phyloP scores from a whole-genome alignment of 306 rosid genomes.

The Casuarina cunninghamiana region DNA sequence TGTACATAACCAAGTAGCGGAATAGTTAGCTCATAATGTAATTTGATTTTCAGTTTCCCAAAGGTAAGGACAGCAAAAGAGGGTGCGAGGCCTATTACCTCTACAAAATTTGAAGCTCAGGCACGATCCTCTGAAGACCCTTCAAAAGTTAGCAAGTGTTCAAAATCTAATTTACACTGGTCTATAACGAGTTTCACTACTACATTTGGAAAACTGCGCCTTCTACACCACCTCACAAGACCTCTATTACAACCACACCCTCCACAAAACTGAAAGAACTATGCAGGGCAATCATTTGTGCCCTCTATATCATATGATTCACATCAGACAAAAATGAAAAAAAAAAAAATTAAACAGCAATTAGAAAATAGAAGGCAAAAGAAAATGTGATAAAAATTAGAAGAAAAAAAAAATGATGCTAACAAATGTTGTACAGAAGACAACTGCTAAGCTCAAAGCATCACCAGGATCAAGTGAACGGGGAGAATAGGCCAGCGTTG shows the following conservation, averaged over 20 bases:
- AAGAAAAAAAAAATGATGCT: conserved; percentile 45
- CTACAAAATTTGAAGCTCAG: neutral
- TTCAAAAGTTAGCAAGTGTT: neutral
- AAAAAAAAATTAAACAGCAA: conserved; percentile 5
- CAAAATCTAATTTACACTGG: conserved; percentile 43
- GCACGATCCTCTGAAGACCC: conserved; percentile 3
- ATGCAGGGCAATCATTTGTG: conserved; percentile 41
- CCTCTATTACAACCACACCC: conserved; percentile 35
- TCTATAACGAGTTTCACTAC: conserved; percentile 28
- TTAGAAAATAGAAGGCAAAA: neutral
- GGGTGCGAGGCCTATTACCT: neutral
- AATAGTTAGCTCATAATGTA: neutral
- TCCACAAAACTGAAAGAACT: conserved; percentile 26
- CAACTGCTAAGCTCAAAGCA: conserved; percentile 47
- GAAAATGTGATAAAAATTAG: conserved; percentile 36
- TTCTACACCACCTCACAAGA: conserved; percentile 26
- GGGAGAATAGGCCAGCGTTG: conserved; percentile 34
- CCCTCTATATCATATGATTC: conserved; percentile 43
- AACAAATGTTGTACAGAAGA: conserved; percentile 54
- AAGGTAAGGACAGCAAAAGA: neutral
- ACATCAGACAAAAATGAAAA: conserved; percentile 25
- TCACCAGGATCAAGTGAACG: conserved; percentile 37
- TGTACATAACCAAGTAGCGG: neutral
- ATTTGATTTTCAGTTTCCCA: neutral
- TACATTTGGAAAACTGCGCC: conserved; percentile 41